phyloP scores from a whole-genome alignment of 371 early-diverging fungal genomes.

The Rhizopus sp. region DNA sequence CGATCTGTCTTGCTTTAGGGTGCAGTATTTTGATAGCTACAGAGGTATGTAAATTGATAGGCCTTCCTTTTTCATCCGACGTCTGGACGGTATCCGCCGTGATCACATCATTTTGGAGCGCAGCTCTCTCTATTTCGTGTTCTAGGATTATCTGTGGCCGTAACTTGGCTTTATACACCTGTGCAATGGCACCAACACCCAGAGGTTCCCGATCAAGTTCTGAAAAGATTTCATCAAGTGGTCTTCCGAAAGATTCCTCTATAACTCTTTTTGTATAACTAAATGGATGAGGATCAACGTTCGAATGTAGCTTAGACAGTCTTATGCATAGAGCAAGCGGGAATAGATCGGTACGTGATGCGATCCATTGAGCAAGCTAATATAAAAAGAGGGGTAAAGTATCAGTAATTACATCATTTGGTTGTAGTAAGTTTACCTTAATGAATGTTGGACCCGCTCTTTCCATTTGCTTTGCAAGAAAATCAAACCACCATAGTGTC shows the following conservation, averaged over 20 bases:
- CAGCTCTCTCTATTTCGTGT: slow-evolving; percentile 16
- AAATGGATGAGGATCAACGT: slow-evolving; percentile 80
- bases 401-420: neutral
- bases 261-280: slow-evolving; percentile 65
- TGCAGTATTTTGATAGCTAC: slow-evolving; percentile 96
- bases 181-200: slow-evolving; percentile 96
- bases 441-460: slow-evolving; percentile 92
- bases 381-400: slow-evolving; percentile 6
- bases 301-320: slow-evolving; percentile 82
- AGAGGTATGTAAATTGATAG: slow-evolving; percentile 49
- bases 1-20: slow-evolving; percentile 71
- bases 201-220: slow-evolving; percentile 74
- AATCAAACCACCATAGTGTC: slow-evolving; percentile 83
- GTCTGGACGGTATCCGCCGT: slow-evolving; percentile 38
- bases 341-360: slow-evolving; percentile 91
- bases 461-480: slow-evolving; percentile 79
- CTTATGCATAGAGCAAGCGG: slow-evolving; percentile 74
- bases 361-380: slow-evolving; percentile 95
- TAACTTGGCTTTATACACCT: slow-evolving; percentile 79
- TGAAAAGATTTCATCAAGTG: slow-evolving; percentile 77
- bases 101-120: slow-evolving; percentile 28
- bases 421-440: slow-evolving; percentile 56
- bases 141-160: slow-evolving; percentile 46
- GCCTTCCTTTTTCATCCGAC: slow-evolving; percentile 25
- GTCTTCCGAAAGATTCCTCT: slow-evolving; percentile 60